Evolutionary conservation across 2,329 filamentous ascomycete species (phyloP).

Genomic region (Fusarium sp.): DNA sequence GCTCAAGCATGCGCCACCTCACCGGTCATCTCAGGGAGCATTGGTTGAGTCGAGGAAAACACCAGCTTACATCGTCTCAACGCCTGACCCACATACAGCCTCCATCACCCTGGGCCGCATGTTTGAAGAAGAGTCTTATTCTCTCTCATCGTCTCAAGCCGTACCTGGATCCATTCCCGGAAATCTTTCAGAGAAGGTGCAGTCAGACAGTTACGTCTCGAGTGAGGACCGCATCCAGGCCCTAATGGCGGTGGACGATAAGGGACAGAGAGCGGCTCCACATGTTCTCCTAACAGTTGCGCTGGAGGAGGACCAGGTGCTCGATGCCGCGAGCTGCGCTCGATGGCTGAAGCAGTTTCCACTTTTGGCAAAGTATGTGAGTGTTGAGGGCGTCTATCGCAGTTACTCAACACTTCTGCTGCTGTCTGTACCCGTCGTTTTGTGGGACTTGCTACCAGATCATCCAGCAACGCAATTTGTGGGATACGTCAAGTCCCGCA

Average conservation of each 20-base stretch:
- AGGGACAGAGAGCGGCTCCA: constrained; percentile 38
- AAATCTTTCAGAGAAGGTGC: constrained; percentile 39
- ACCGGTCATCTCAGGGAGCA: constrained; percentile 37
- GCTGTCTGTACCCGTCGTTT: constrained; percentile 42
- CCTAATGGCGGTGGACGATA: constrained; percentile 33
- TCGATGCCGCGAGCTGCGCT: constrained; percentile 41
- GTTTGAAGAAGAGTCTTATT: constrained; percentile 33
- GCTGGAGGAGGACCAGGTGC: constrained; percentile 41
- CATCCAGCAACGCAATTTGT: constrained; percentile 44
- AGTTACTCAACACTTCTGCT: constrained; percentile 43
- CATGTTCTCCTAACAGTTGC: constrained; percentile 43
- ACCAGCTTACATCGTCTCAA: constrained; percentile 43
- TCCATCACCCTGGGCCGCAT: constrained; percentile 42
- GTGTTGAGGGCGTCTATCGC: constrained; percentile 39
- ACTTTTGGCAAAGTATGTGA: constrained; percentile 42
- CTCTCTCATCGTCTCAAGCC: constrained; percentile 34
- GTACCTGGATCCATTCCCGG: constrained; percentile 33
- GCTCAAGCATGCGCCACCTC: constrained; percentile 42
- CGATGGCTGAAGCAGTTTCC: constrained; percentile 46
- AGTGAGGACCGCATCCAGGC: constrained; percentile 41
- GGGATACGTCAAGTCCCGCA: constrained; percentile 42
- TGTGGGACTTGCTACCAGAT: constrained; percentile 42
- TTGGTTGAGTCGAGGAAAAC: constrained; percentile 42
- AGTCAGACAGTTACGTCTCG: constrained; percentile 33
- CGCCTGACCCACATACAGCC: constrained; percentile 40